phyloP scores from a whole-genome alignment of 768 basidiomycete genomes.

The Trametes cingulata region DNA sequence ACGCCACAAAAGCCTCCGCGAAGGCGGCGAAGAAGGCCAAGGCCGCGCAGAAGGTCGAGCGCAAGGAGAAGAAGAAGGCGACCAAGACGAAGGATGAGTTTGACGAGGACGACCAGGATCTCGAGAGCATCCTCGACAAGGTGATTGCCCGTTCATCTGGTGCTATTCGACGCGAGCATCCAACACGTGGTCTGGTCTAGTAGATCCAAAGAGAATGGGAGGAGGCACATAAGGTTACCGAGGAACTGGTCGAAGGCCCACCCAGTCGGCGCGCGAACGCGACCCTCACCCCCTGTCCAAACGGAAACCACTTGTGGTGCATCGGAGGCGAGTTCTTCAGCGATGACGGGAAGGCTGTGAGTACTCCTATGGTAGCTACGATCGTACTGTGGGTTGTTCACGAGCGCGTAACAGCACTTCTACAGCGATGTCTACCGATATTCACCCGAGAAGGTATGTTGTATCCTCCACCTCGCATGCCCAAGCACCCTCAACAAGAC shows the following conservation, averaged over 20 bases:
- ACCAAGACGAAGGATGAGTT: slow-evolving; percentile 48
- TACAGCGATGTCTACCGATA: slow-evolving; percentile 90
- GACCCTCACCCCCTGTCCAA: slow-evolving; percentile 77
- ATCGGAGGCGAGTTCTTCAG: slow-evolving; percentile 88
- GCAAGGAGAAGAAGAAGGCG: slow-evolving; percentile 67
- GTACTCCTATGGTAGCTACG: slow-evolving; percentile 20
- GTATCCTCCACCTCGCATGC: neutral
- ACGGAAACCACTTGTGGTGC: slow-evolving; percentile 79
- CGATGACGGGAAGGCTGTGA: slow-evolving; percentile 79
- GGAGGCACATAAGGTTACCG: slow-evolving; percentile 75
- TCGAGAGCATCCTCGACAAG: slow-evolving; percentile 82
- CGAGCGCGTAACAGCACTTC: slow-evolving; percentile 55
- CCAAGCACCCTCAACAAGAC: neutral
- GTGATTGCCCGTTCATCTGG: slow-evolving; percentile 38
- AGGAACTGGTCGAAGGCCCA: slow-evolving; percentile 81
- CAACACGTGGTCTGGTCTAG: slow-evolving; percentile 29
- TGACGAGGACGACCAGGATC: slow-evolving; percentile 72
- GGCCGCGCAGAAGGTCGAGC: slow-evolving; percentile 64
- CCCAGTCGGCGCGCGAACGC: slow-evolving; percentile 84
- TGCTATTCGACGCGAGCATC: neutral
- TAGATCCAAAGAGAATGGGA: slow-evolving; percentile 88
- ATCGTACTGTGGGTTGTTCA: neutral
- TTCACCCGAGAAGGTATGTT: slow-evolving; percentile 70
- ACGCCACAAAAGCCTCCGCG: slow-evolving; percentile 39
- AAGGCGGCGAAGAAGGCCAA: slow-evolving; percentile 72